Conservation (phyloP, 495 filamentous ascomycete species). For the Daldinia bambusicola region DNA sequence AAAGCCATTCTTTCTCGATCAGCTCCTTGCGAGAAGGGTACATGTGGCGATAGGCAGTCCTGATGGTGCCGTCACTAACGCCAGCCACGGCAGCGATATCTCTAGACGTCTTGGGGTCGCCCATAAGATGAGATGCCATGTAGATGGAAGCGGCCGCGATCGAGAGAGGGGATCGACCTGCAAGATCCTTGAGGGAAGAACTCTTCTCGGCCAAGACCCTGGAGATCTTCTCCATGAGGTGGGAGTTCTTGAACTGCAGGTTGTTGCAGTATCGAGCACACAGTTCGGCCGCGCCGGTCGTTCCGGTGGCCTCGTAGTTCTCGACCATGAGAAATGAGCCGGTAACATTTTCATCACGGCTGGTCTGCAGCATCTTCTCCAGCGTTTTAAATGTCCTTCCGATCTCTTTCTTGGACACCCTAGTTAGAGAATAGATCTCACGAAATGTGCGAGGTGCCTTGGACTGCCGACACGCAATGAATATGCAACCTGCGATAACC, state of each 20-base stretch:
- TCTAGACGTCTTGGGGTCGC: conserved; percentile 78
- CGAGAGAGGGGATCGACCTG: conserved; percentile 92
- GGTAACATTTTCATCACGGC: conserved; percentile 51
- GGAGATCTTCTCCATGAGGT: conserved; percentile 75
- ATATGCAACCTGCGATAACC: conserved; percentile 94
- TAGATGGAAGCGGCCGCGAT: conserved; percentile 96
- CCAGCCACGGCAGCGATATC: conserved; percentile 83
- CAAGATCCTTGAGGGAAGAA: conserved; percentile 76
- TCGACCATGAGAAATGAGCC: conserved; percentile 53
- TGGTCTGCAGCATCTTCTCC: conserved; percentile 81
- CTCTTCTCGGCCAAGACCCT: conserved; percentile 78
- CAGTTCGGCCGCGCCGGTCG: conserved; percentile 84
- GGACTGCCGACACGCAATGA: conserved; percentile 93
- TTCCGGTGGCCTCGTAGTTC: conserved; percentile 76
- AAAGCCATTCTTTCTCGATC: conserved; percentile 78
- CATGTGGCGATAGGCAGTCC: conserved; percentile 90
- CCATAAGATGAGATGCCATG: conserved; percentile 87
- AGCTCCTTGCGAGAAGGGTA: conserved; percentile 77
- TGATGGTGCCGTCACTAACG: conserved; percentile 95
- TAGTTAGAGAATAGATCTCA: conserved; percentile 90
- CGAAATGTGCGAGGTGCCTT: conserved; percentile 88
- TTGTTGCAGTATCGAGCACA: conserved; percentile 89
- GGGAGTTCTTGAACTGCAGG: conserved; percentile 71
- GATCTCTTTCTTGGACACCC: conserved; percentile 96
- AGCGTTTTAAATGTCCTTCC: conserved; percentile 93